Evolutionary conservation across 495 filamentous ascomycete genomes (phyloP).

Genomic region (Patellaria atrata): DNA sequence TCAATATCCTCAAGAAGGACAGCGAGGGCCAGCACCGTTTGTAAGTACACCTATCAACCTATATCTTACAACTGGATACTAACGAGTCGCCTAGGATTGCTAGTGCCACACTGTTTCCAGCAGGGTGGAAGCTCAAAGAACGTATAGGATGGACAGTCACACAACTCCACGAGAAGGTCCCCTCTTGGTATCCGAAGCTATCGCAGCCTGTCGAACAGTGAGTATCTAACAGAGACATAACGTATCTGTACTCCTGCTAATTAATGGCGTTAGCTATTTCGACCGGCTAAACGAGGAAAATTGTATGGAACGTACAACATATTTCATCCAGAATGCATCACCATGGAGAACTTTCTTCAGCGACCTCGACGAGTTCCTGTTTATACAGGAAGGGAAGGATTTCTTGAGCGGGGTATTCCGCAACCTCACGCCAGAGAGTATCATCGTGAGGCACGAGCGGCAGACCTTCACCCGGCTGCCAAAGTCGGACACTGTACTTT

Average conservation of each 20-base stretch:
- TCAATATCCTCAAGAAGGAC: constrained; percentile 40
- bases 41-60: constrained; percentile 22
- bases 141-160: constrained; percentile 41
- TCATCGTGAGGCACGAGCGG: constrained; percentile 38
- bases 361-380: constrained; percentile 10
- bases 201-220: constrained; percentile 39
- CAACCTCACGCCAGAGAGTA: background rate
- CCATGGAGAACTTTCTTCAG: no score
- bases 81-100: constrained; percentile 30
- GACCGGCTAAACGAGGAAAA: background rate
- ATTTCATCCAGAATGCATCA: constrained; percentile 13
- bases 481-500: constrained; percentile 34
- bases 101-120: constrained; percentile 43
- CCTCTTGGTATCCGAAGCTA: constrained; percentile 40
- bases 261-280: constrained; percentile 15
- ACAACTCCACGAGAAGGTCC: constrained; percentile 37
- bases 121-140: constrained; percentile 41
- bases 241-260: no score
- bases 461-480: constrained; percentile 42
- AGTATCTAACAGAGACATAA: no score
- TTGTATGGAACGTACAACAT: constrained; percentile 9
- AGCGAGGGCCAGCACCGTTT: constrained; percentile 36
- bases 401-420: constrained; percentile 12
- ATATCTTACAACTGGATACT: background rate
- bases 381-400: constrained; percentile 11